Evolutionary conservation across 257 asterid species (phyloP), one percentile per base, ranked within the genome.

Genomic region (Gynochthodes officinalis): DNA sequence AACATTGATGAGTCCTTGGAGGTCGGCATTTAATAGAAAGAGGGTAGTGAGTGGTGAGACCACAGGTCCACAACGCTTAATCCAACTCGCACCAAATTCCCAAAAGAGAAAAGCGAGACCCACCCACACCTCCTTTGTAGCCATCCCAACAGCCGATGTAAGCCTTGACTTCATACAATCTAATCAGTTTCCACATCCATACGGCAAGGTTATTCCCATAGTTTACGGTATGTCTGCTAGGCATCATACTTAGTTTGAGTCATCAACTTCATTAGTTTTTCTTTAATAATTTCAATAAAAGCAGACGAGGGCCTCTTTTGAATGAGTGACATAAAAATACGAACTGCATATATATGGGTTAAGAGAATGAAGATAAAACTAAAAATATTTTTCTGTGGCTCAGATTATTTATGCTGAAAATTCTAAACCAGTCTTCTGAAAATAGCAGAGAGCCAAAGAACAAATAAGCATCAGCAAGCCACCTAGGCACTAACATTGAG

Each of bases 91-190:
- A 33, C 8, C 11, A 10, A 69, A 32, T 50, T 54, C 33, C 12
- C 14, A 70, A 55, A n/a, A n/a, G n/a, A 53, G 55, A 37, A 39
- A 54, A 16, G 54, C 25, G 74, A 53, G 64, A 21, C 66, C 66
- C 55, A 23, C 42, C 42, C 50, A 12, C 30, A 54, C 63, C 13
- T 5, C 2, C 12, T 43, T 7, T 44, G 27, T 43, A 27, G 28
- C 27, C 12, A 50, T 33, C 32, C 15, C 30, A 25, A 39, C 12
- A 37, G 65, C 37, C 25, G 35, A 70, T 37, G 37, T 69, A 64
- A 69, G 73, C 49, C 53, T 23, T 65, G 27, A 27, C 25, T 65
- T 65, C 40, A 15, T 0, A 65, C 7, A 44, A 14, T 4, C 40
- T 9, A 64, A 14, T n/a, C 54, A 64, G 70, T 30, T 2, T 23